These are phyloP conservation scores for Schoenoplectus tabernaemontani DNA, from an alignment of 202 grass and related monocot species.

Conservation along the genomic window DNA sequence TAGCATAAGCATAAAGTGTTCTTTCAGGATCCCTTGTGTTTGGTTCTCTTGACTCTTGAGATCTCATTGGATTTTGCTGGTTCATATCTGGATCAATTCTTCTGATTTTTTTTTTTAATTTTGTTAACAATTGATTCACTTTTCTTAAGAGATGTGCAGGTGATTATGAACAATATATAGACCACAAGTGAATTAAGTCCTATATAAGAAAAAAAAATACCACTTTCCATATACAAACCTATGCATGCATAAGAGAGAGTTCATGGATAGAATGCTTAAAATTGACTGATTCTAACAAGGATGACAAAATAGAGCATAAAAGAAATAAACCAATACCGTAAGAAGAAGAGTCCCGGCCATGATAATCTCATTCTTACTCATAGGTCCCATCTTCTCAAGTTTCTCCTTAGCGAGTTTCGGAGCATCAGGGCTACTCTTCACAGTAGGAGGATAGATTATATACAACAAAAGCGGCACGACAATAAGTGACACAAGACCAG, in stretches of 20 bases:
- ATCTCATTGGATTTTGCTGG: neutral
- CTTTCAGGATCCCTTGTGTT: neutral
- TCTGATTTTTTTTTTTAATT: neutral
- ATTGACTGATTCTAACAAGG: neutral
- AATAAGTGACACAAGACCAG: slow-evolving; percentile 60
- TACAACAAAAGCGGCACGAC: slow-evolving; percentile 80
- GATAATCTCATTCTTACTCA: slow-evolving; percentile 74
- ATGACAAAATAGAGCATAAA: neutral
- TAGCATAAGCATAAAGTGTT: neutral
- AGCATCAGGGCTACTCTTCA: slow-evolving; percentile 78
- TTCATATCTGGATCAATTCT: neutral
- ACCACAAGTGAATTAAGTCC: neutral
- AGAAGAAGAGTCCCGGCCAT: slow-evolving; percentile 74
- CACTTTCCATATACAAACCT: neutral
- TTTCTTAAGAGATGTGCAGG: neutral
- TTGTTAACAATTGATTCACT: neutral
- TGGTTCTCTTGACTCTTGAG: neutral
- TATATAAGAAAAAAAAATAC: neutral
- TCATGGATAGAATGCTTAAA: neutral
- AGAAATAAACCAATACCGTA: slow-evolving; percentile 45
- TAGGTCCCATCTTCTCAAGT: slow-evolving; percentile 77
- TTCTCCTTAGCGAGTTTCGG: slow-evolving; percentile 78
- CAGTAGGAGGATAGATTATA: slow-evolving; percentile 75
- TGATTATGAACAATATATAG: neutral
- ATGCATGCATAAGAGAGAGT: neutral